Base-by-base conservation (phyloP, 805 yeast genomes). In the Metschnikowia chrysomelidarum region DNA sequence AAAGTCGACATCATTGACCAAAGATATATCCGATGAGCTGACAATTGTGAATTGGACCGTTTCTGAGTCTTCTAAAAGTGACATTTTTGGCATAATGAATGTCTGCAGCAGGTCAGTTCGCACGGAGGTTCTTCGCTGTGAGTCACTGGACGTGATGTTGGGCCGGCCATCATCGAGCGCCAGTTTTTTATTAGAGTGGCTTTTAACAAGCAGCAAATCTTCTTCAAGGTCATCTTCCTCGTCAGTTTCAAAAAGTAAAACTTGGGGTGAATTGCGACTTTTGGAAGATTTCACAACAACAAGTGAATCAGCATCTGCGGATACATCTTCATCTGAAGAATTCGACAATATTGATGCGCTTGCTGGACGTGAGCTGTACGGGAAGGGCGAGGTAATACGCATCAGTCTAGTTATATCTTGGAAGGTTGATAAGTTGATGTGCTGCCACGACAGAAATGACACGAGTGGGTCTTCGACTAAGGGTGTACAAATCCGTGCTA, bases 201-300 rank as follows among this genome's bases (percentile, higher is more conserved):
- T 13, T 8, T 13, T 22, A 8, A 13, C 15, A 16, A 13, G 12
- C 11, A 30, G 13, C 13, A n/a, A n/a, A 7, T 30, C 41, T 19
- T 47, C 48, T 8, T 52, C 57, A 5, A 40, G 50, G 14, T 27
- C 50, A 16, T 59, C 67, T 36, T 65, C 70, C 38, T 64, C 70
- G 27, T 65, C 71, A 0, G 70, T 64, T 32, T 67, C 71, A 41
- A 65, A 64, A 5, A 64, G 63, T 64, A 64, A 58, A 5, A 58
- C 62, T n/a, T 47, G 43, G 12, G 51, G 36, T n/a, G 49, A 30
- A 10, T 21, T 20, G 3, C 16, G 32, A 12, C 44, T 38, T 18
- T 41, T 47, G 14, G 49, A 37, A 3, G 54, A 44, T 3, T 51
- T 53, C n/a, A 54, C 46, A n/a, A 54, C 30, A 5, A 51, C 56